Percentiles rank a stretch among this genome's conserved stretches.
Conservation (phyloP, 768 basidiomycete genomes). For the Lyophyllum shimeji region DNA sequence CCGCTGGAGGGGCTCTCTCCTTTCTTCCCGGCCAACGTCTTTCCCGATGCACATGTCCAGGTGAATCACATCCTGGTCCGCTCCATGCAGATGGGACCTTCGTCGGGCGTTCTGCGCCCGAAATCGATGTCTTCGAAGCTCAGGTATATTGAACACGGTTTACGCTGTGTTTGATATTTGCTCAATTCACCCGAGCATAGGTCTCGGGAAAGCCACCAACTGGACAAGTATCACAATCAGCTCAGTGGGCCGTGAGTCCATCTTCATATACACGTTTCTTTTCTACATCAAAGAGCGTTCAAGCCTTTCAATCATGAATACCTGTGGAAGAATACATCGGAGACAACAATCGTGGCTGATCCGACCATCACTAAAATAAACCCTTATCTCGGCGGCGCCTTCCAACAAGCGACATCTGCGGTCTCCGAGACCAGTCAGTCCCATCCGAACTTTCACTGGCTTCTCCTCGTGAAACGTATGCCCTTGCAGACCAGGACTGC, state of each 20-base stretch:
- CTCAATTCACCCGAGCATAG: conserved; percentile 11
- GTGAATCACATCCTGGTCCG: conserved; percentile 79
- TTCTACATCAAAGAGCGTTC: not conserved
- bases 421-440: conserved; percentile 57
- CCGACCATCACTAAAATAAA: conserved; percentile 53
- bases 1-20: conserved; percentile 34
- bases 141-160: conserved; percentile 40
- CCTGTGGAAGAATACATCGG: conserved; percentile 61
- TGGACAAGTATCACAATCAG: conserved; percentile 78
- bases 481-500: conserved; percentile 58
- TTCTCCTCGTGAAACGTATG: not conserved
- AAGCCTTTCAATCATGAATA: conserved; percentile 81
- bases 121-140: conserved; percentile 73
- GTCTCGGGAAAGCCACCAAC: conserved; percentile 32
- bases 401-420: conserved; percentile 82
- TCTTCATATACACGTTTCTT: not conserved
- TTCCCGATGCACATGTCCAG: conserved; percentile 40
- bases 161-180: not conserved
- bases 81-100: conserved; percentile 63
- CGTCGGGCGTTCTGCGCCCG: conserved; percentile 63
- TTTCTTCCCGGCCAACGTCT: conserved; percentile 66
- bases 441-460: not conserved
- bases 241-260: conserved; percentile 71
- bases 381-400: conserved; percentile 70
- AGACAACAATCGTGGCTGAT: conserved; percentile 59